Evolutionary conservation across 1,284 basidiomycete genomes (phyloP), one percentile per base, ranked within the genome.

Genomic region (Melanopsichium pennsylvanicum): DNA sequence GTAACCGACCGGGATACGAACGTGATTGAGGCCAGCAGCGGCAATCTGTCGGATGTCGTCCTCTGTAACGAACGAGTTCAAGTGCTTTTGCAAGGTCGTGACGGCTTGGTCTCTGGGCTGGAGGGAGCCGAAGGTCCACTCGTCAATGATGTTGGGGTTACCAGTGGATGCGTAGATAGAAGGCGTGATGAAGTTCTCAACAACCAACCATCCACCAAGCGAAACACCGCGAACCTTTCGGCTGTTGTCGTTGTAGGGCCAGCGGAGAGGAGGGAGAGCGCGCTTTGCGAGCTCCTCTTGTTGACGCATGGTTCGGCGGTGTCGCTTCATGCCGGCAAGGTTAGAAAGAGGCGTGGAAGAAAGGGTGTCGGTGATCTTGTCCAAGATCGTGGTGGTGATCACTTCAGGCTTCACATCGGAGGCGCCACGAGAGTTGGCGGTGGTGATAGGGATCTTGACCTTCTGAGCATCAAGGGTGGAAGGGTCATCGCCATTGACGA

Each of bases 1-100:
- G 81, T 89, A 92, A 19, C 91, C 91, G 63, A 96, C 90, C 3
- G 93, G 93, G 33, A 96, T 83, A 32, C 93, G 87, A 59, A 93
- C 89, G 80, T 92, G 90, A 79, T 92, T 76, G 31, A 76, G 34
- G 15, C 70, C 68, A 7, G 46, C 56, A 13, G 50, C 54, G 11
- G 63, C 64, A 49, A 92, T 92, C 47, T 84, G 85, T 33, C 81
- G 81, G 72, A 93, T 88, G 80, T 93, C 91, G 21, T 82, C 75
- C 78, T 92, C 88, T 5, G 89, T 91, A 68, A 93, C 90, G 85
- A 86, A 93, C 4, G 88, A 88, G 61, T 89, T 83, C 90, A 91
- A 92, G 78, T 93, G 92, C 13, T 52, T 57, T 39, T 72, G 67
- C 33, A 75, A 35, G 38, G 68, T 63, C n/a, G 22, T 10, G 3